These are phyloP conservation scores for Globisporangium iwayamae DNA, from an alignment of 352 stramenopile species.

Conservation along the genomic window DNA sequence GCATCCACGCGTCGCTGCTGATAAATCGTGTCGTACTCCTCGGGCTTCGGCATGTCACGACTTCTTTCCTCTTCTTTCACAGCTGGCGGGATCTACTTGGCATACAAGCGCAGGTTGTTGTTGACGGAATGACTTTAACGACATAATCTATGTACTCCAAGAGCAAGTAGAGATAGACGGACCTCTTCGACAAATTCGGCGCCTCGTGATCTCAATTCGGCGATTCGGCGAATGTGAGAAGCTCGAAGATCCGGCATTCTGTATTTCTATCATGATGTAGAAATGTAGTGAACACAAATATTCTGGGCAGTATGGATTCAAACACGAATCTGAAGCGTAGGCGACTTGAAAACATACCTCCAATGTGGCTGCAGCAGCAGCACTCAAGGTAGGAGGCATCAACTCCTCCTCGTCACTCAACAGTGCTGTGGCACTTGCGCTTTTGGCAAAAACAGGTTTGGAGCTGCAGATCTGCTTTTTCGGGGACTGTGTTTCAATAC, in stretches of 20 bases:
- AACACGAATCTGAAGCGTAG: background rate
- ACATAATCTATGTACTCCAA: background rate
- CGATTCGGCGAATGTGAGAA: slow-evolving; percentile 65
- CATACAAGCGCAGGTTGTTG: background rate
- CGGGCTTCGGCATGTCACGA: slow-evolving; percentile 10
- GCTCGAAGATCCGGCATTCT: slow-evolving; percentile 56
- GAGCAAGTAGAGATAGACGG: background rate
- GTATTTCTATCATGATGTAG: slow-evolving; percentile 32
- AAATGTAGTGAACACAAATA: background rate
- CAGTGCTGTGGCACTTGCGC: slow-evolving; percentile 21
- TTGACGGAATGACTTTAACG: background rate
- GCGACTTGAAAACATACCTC: slow-evolving; percentile 15
- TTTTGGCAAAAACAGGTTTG: slow-evolving; percentile 16
- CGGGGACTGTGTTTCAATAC: slow-evolving; percentile 28
- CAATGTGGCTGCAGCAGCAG: slow-evolving; percentile 13
- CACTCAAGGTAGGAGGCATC: background rate
- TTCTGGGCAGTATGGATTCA: background rate
- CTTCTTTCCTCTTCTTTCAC: background rate
- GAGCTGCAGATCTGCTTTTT: slow-evolving; percentile 24
- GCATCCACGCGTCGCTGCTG: slow-evolving; percentile 35
- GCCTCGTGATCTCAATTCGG: slow-evolving; percentile 44
- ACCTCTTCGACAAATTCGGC: slow-evolving; percentile 31
- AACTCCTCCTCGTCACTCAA: background rate
- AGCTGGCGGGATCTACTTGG: slow-evolving; percentile 7
- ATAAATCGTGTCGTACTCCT: slow-evolving; percentile 19